Percentiles rank a stretch among this genome's conserved stretches.
Evolutionary conservation across 2,329 filamentous ascomycete species (phyloP).

Genomic region (Monosporascus sp.): DNA sequence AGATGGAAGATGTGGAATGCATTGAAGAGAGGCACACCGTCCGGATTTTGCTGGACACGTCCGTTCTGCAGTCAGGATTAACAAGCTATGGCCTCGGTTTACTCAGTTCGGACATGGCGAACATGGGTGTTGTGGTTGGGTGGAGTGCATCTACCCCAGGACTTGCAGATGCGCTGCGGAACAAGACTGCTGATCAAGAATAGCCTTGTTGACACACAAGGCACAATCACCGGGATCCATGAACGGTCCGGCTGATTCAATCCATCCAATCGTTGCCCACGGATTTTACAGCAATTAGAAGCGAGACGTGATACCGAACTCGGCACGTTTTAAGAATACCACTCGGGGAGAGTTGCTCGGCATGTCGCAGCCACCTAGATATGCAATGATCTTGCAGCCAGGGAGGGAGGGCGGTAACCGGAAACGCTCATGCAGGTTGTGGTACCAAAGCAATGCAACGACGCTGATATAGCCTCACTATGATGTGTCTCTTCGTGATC

Average conservation of each 20-base stretch:
- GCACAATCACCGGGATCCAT: background rate
- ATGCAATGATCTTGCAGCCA: background rate
- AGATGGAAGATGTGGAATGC: background rate
- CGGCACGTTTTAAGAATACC: background rate
- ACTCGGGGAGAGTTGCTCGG: background rate
- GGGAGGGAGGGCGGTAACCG: conserved; percentile 9
- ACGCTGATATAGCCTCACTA: background rate
- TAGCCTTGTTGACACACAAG: background rate
- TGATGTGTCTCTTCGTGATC: background rate
- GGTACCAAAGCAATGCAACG: background rate
- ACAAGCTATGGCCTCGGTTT: background rate
- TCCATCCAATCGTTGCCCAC: background rate
- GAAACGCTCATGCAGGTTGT: conserved; percentile 15
- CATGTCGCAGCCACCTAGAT: background rate
- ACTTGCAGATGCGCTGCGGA: background rate
- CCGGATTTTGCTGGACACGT: background rate
- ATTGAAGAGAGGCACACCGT: background rate
- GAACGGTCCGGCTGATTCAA: background rate
- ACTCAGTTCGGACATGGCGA: background rate
- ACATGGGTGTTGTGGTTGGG: background rate
- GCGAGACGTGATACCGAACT: background rate
- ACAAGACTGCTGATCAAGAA: background rate
- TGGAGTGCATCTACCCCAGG: background rate
- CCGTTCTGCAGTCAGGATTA: background rate
- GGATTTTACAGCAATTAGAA: background rate